These are phyloP conservation scores for Aurantiochytrium sp. DNA, from an alignment of 108 stramenopile species.

Conservation along the genomic window DNA sequence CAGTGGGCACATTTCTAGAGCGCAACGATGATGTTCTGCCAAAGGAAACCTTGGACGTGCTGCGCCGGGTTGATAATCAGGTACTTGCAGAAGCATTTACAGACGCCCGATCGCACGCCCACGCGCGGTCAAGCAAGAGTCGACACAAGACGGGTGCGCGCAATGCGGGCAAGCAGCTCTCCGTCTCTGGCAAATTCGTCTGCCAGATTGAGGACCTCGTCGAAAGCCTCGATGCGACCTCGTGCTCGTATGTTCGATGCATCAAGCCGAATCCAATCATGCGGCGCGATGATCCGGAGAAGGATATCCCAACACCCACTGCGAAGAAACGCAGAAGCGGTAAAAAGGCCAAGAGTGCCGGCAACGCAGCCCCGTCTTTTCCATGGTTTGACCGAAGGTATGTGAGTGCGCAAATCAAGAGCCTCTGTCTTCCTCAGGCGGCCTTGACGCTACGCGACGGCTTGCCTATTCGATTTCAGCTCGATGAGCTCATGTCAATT, in stretches of 20 bases:
- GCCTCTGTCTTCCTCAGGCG: constrained; percentile 40
- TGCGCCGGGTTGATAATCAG: background rate
- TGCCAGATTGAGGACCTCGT: constrained; percentile 35
- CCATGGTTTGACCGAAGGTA: constrained; percentile 20
- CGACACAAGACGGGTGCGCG: background rate
- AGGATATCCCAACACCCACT: too few relatives aligned
- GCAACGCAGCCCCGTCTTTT: background rate
- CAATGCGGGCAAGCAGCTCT: background rate
- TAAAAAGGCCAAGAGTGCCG: background rate
- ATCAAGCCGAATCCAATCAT: constrained; percentile 41
- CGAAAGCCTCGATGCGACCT: constrained; percentile 23
- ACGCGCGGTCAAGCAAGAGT: background rate
- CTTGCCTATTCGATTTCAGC: constrained; percentile 35
- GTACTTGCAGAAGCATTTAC: background rate
- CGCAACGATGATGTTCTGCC: constrained; percentile 56
- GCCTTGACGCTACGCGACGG: constrained; percentile 43
- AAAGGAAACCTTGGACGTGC: background rate
- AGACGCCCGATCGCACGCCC: background rate
- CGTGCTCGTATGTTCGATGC: constrained; percentile 47
- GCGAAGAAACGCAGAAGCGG: too few relatives aligned
- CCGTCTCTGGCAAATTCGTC: constrained; percentile 36
- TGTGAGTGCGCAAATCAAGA: constrained; percentile 36
- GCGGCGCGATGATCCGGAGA: background rate
- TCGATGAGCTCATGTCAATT: constrained; percentile 33
- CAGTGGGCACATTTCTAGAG: constrained; percentile 45